Conservation (phyloP, 306 rosid species). For the Ceratonia siliqua region DNA sequence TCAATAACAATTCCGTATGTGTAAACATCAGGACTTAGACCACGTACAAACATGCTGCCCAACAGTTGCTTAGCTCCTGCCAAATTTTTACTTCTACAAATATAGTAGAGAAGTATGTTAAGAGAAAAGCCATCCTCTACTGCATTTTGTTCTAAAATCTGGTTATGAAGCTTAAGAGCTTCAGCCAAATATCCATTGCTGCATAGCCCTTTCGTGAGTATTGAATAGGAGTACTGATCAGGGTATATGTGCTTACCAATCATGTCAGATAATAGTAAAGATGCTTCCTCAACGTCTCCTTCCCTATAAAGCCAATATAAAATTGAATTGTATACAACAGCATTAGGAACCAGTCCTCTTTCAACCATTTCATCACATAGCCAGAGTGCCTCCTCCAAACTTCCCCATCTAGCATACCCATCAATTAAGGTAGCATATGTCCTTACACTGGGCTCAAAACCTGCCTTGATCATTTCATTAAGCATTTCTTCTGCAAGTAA, state of each 20-base stretch:
- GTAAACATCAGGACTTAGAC: constrained; percentile 50
- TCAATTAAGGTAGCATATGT: constrained; percentile 59
- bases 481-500: constrained; percentile 44
- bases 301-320: constrained; percentile 55
- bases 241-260: constrained; percentile 42
- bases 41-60: constrained; percentile 50
- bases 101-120: constrained; percentile 53
- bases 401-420: constrained; percentile 54
- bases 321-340: constrained; percentile 53
- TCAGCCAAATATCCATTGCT: constrained; percentile 46
- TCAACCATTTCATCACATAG: constrained; percentile 58
- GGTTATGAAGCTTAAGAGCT: constrained; percentile 47
- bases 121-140: constrained; percentile 44
- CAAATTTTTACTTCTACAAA: constrained; percentile 38
- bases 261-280: constrained; percentile 54
- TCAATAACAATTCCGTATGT: constrained; percentile 56
- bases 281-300: constrained; percentile 52
- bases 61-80: constrained; percentile 49
- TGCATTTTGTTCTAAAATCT: constrained; percentile 34
- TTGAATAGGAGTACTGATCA: constrained; percentile 59
- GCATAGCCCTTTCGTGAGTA: constrained; percentile 54
- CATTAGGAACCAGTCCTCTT: constrained; percentile 52
- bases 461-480: constrained; percentile 45
- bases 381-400: constrained; percentile 54
- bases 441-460: constrained; percentile 42